phyloP scores from a whole-genome alignment of 2,329 filamentous ascomycete species.

The Chrysosporium keratinophilum region DNA sequence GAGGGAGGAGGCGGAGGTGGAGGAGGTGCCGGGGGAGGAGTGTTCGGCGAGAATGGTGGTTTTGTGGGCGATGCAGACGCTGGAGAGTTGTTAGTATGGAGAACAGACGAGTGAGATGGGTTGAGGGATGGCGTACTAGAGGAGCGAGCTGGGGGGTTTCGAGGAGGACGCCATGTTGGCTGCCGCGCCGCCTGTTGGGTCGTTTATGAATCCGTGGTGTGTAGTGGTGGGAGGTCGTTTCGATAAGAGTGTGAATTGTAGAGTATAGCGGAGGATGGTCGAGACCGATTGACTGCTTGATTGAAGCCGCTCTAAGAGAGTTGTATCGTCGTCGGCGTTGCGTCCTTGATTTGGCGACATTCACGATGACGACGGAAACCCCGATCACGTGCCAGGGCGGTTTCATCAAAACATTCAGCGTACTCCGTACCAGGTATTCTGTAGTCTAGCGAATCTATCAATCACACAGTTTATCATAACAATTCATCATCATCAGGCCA shows the following conservation, averaged over 20 bases:
- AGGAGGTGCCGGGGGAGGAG: constrained; percentile 71
- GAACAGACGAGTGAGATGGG: not conserved
- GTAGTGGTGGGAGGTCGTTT: no score
- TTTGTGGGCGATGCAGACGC: constrained; percentile 87
- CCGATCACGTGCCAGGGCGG: no score
- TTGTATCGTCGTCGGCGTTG: not conserved
- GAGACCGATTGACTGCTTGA: no score
- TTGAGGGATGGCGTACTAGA: constrained; percentile 50
- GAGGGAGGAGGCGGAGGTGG: constrained; percentile 77
- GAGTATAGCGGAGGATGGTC: no score
- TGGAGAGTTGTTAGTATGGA: constrained; percentile 29
- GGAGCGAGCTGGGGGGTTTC: constrained; percentile 49
- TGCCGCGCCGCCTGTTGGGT: not conserved
- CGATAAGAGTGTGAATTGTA: no score
- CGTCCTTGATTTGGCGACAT: not conserved
- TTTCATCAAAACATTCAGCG: no score
- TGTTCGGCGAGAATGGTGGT: constrained; percentile 89
- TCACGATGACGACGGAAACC: no score
- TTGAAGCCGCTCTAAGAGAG: not conserved
- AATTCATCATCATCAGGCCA: no score
- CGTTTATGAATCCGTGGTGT: not conserved
- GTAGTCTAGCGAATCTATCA: no score
- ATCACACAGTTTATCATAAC: no score
- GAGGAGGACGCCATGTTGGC: constrained; percentile 15
- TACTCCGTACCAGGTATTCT: no score